Conservation (phyloP, 2,329 filamentous ascomycete species). For the Cercospora zeae-maydis region DNA sequence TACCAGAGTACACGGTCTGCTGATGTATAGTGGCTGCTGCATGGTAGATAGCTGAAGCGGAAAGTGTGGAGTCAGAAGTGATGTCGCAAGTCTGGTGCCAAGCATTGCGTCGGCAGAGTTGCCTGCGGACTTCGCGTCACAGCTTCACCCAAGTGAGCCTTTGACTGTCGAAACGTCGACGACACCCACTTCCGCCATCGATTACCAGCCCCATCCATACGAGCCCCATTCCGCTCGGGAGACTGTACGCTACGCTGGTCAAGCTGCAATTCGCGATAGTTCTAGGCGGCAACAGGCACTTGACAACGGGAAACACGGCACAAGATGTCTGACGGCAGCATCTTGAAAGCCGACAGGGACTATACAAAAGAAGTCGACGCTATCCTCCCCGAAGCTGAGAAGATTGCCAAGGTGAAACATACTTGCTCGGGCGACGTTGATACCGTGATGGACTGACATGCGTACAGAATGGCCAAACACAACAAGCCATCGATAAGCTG, state of each 20-base stretch:
- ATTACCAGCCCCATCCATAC: background rate
- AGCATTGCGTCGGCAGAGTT: background rate
- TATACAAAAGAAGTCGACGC: constrained; percentile 94
- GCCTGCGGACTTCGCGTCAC: background rate
- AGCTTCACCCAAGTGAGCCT: background rate
- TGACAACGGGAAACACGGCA: background rate
- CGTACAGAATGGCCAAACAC: constrained; percentile 63
- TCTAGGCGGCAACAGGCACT: background rate
- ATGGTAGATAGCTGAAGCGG: background rate
- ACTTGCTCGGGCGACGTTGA: background rate
- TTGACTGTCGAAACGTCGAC: background rate
- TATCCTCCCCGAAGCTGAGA: constrained; percentile 84
- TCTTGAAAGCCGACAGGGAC: constrained; percentile 96
- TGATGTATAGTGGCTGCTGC: background rate
- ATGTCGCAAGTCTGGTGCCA: background rate
- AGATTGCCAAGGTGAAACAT: constrained; percentile 58
- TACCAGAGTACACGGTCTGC: background rate
- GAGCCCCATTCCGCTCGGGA: background rate
- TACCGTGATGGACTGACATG: constrained; percentile 21
- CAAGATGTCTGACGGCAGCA: constrained; percentile 68
- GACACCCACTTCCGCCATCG: background rate
- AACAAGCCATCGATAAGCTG: constrained; percentile 90
- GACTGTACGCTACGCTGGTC: background rate
- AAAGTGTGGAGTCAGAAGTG: background rate
- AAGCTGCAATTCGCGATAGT: background rate